These are phyloP conservation scores for Eimeria brunetti DNA, from an alignment of 169 alveolate species.

Conservation along the genomic window DNA sequence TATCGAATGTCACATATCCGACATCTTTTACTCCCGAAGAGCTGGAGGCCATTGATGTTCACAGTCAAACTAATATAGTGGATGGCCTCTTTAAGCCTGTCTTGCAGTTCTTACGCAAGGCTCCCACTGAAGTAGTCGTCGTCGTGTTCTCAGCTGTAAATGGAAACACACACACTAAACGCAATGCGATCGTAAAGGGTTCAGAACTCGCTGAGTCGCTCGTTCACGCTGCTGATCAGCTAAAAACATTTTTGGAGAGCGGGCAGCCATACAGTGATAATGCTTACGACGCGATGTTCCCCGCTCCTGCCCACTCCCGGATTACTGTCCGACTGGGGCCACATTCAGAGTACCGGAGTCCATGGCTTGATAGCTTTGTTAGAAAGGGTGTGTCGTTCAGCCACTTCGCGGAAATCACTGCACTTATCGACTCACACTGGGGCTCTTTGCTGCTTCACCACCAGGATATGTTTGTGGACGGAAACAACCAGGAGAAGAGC, in stretches of 20 bases:
- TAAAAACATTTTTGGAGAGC: constrained; percentile 28
- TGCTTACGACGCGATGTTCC: not conserved
- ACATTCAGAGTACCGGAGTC: constrained; percentile 44
- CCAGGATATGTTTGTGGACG: constrained; percentile 5
- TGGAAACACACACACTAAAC: constrained; percentile 57
- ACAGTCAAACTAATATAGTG: constrained; percentile 55
- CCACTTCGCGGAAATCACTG: constrained; percentile 51
- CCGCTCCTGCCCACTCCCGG: not conserved
- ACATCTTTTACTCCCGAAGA: constrained; percentile 7
- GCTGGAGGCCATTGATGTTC: constrained; percentile 32
- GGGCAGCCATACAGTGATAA: constrained; percentile 58
- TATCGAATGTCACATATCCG: not conserved
- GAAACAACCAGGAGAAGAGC: not conserved
- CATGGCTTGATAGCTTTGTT: constrained; percentile 61
- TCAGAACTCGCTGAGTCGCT: constrained; percentile 68
- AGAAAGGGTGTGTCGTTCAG: constrained; percentile 51
- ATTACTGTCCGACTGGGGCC: constrained; percentile 28
- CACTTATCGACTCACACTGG: constrained; percentile 64
- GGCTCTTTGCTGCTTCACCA: constrained; percentile 73
- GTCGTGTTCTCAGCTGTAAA: constrained; percentile 75
- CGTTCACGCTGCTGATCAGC: constrained; percentile 34
- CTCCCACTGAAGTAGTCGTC: constrained; percentile 60
- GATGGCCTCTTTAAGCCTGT: constrained; percentile 77
- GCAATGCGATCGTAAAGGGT: constrained; percentile 24
- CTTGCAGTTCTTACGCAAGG: constrained; percentile 51